Evolutionary conservation across 108 stramenopile genomes (phyloP).

Genomic region (Nitzschia inconspicua): DNA sequence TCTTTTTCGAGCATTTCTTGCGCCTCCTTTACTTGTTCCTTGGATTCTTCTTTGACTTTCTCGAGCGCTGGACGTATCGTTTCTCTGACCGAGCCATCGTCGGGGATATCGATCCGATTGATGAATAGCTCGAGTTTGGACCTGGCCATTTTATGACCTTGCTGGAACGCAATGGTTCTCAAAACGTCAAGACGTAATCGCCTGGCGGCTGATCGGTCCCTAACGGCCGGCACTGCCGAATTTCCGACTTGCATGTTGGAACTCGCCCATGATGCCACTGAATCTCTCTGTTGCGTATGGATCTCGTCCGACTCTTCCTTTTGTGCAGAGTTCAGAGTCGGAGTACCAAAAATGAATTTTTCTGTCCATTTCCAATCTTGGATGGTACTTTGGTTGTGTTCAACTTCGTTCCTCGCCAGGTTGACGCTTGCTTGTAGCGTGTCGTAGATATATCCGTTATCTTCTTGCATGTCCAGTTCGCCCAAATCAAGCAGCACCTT

Average conservation of each 20-base stretch:
- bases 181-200: neutral
- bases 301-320: too few species aligned
- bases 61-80: too few species aligned
- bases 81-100: too few species aligned
- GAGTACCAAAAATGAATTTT: too few species aligned
- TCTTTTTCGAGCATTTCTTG: neutral
- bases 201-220: neutral
- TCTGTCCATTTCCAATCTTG: conserved; percentile 1
- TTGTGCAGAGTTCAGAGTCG: too few species aligned
- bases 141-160: neutral
- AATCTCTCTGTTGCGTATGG: too few species aligned
- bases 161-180: neutral
- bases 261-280: too few species aligned
- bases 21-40: neutral
- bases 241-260: too few species aligned
- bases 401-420: conserved; percentile 1
- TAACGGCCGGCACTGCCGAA: too few species aligned
- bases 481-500: neutral
- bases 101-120: too few species aligned
- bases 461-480: neutral
- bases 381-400: neutral
- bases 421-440: neutral
- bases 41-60: neutral
- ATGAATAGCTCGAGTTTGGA: neutral
- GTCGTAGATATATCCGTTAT: neutral